Base-by-base conservation (phyloP, 2,329 filamentous ascomycete species). In the Paraconiothyrium brasiliense region DNA sequence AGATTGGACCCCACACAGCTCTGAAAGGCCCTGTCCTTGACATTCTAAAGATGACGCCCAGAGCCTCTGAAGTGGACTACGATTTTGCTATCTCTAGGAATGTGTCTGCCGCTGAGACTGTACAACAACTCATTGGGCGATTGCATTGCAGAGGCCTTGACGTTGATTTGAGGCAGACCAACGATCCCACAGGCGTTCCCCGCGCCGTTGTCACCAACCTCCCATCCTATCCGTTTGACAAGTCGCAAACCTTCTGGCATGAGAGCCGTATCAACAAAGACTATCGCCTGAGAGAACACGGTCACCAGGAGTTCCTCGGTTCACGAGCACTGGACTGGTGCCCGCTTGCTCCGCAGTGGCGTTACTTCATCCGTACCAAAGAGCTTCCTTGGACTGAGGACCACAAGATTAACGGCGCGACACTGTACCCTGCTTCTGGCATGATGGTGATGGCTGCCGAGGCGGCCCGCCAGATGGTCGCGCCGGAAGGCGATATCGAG, bases 351-450 rank as follows among this genome's bases (percentile, higher is more conserved):
- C 67, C 73, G 0, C 41, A 52, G 35, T 85, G 84, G 84, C 75
- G 83, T 13, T 82, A 82, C 43, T 70, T 82, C 37, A 71, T 84
- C 20, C 72, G 74, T 20, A 24, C 35, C 22, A 39, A 37, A 11
- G 49, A 52, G 32, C 16, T 52, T 3, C 49, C 67, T 6, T 77
- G 67, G 73, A 30, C 72, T 20, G 48, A 46, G 2, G 63, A 73
- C 44, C 75, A 78, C 46, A 57, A 46, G 16, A 60, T 73, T 14
- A 50, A 41, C 8, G 63, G 60, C 14, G 60, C 56, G 0, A 58
- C 68, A 5, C 20, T 76, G 10, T 75, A 65, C 54, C 75, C 74
- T 1, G 75, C 62, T 6, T 67, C 72, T 3, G 74, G 32, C 0
- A 52, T 39, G 49, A 20, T 52, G 16, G n/a, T 39, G 30, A 52